These are phyloP conservation scores for Dactylonectria estremocensis DNA, from an alignment of 2,329 filamentous ascomycete species.

Conservation along the genomic window DNA sequence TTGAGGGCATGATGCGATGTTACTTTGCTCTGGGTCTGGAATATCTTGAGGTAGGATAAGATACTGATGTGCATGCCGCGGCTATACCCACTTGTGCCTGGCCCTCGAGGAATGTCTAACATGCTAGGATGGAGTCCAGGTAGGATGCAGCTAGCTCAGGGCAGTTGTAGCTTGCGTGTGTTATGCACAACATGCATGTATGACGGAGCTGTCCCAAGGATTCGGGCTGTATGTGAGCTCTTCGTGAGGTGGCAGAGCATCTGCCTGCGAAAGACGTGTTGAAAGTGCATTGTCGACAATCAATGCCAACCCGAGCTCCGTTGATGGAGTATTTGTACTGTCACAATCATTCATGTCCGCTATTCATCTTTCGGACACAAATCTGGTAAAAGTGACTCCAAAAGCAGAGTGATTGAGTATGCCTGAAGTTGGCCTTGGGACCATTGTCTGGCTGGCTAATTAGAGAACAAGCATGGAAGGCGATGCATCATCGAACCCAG, in stretches of 20 bases:
- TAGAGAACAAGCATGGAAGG: slow-evolving; percentile 15
- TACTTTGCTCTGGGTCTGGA: too few relatives aligned
- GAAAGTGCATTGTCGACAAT: not conserved
- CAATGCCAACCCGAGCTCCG: too few relatives aligned
- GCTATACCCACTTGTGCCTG: too few relatives aligned
- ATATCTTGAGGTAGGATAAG: too few relatives aligned
- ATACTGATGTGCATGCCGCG: too few relatives aligned
- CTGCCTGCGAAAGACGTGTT: too few relatives aligned
- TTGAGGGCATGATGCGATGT: too few relatives aligned
- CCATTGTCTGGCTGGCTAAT: slow-evolving; percentile 12
- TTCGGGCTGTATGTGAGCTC: too few relatives aligned
- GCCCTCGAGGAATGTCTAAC: not conserved
- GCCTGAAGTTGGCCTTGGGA: slow-evolving; percentile 11
- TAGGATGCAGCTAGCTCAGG: not conserved
- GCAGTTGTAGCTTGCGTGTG: not conserved
- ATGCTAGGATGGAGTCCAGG: not conserved
- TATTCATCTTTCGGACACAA: not conserved
- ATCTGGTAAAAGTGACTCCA: slow-evolving; percentile 5
- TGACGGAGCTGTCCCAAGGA: too few relatives aligned
- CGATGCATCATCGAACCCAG: slow-evolving; percentile 27
- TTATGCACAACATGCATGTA: too few relatives aligned
- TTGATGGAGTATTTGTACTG: not conserved
- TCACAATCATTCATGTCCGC: not conserved
- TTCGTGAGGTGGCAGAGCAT: too few relatives aligned
- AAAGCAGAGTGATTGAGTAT: slow-evolving; percentile 21